Conservation (phyloP, 371 early-diverging fungal species). For the Mortierella sp. region DNA sequence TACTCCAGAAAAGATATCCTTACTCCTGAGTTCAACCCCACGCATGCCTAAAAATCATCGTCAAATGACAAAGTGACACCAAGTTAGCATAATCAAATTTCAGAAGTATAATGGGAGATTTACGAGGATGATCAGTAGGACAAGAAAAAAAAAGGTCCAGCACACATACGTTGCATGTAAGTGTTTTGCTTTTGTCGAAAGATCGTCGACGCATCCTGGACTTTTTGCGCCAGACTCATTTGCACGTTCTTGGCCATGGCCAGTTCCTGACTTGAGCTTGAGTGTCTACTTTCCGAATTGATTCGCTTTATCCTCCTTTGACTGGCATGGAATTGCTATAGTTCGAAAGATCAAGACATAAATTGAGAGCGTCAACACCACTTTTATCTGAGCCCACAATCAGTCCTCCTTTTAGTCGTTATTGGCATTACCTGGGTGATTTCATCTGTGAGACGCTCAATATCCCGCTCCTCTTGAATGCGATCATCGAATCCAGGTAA, state of each 20-base stretch:
- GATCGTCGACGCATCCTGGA: slow-evolving; percentile 85
- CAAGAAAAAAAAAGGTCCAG: not conserved
- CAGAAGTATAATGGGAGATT: not conserved
- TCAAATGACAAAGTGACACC: not conserved
- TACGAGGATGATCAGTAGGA: not conserved
- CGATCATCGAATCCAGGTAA: slow-evolving; percentile 96
- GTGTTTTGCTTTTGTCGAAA: slow-evolving; percentile 90
- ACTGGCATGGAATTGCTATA: slow-evolving; percentile 85
- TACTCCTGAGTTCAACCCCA: slow-evolving; percentile 54
- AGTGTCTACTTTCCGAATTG: slow-evolving; percentile 61
- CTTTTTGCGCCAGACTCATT: slow-evolving; percentile 87
- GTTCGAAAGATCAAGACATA: not conserved
- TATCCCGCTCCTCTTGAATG: slow-evolving; percentile 85
- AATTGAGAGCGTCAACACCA: not conserved
- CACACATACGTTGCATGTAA: slow-evolving; percentile 85
- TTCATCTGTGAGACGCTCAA: slow-evolving; percentile 82
- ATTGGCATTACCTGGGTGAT: slow-evolving; percentile 73
- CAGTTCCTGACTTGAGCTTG: slow-evolving; percentile 71
- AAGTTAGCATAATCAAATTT: not conserved
- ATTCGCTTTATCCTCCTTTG: slow-evolving; percentile 87
- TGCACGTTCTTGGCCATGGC: slow-evolving; percentile 89
- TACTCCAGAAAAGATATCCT: slow-evolving; percentile 49
- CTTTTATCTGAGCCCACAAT: no score
- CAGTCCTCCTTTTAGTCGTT: not conserved
- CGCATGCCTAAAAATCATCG: slow-evolving; percentile 34